These are phyloP conservation scores for Penicillium sp. DNA, from an alignment of 2,329 filamentous ascomycete species.

Conservation along the genomic window DNA sequence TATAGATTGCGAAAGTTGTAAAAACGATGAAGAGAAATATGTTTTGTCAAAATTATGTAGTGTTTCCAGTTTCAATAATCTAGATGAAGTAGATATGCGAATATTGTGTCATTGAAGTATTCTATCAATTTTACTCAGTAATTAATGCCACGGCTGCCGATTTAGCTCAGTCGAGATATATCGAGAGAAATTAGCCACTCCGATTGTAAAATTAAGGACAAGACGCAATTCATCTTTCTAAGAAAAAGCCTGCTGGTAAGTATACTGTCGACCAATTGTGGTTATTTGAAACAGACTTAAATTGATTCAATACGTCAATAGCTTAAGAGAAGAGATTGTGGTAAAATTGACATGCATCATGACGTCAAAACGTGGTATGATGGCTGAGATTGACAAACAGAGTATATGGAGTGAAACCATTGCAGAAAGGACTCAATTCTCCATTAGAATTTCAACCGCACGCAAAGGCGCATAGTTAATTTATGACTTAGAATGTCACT, in stretches of 20 bases:
- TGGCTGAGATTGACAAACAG: neutral
- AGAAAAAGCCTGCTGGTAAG: neutral
- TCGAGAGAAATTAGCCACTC: neutral
- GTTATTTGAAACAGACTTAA: neutral
- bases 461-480: neutral
- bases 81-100: neutral
- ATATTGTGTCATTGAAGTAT: neutral
- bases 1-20: neutral
- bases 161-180: neutral
- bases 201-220: neutral
- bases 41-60: neutral
- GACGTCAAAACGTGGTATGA: neutral
- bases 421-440: neutral
- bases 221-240: neutral
- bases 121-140: neutral
- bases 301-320: neutral
- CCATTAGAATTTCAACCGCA: neutral
- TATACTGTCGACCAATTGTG: neutral
- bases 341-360: neutral
- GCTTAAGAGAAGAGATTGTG: neutral
- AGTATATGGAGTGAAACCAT: neutral
- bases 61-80: neutral
- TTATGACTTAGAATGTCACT: neutral
- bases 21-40: neutral
- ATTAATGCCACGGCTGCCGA: neutral